Percentiles rank a stretch among this genome's conserved stretches.
These are phyloP conservation scores for Diplocarpon mali DNA, from an alignment of 2,329 filamentous ascomycete species.

Conservation along the genomic window DNA sequence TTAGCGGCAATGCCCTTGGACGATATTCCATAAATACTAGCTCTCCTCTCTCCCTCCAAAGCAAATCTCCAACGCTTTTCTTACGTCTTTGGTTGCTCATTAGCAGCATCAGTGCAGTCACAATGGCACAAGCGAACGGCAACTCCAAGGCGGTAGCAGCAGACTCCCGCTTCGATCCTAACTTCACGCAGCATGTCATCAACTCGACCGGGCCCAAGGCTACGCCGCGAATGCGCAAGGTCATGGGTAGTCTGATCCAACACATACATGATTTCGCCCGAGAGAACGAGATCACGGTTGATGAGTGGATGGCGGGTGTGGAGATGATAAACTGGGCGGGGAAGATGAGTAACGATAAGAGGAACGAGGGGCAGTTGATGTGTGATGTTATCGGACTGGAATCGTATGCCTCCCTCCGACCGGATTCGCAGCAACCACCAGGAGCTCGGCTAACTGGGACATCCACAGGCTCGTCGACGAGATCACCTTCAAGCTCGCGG, in stretches of 20 bases:
- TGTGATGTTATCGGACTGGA: constrained; percentile 54
- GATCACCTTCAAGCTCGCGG: constrained; percentile 21
- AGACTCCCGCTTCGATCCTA: constrained; percentile 37
- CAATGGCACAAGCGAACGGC: constrained; percentile 33
- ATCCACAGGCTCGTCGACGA: constrained; percentile 31
- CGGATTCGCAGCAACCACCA: no score
- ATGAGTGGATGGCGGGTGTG: constrained; percentile 47
- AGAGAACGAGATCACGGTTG: constrained; percentile 45
- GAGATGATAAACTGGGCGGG: constrained; percentile 49
- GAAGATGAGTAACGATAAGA: constrained; percentile 48
- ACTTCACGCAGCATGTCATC: constrained; percentile 51
- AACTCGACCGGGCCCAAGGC: constrained; percentile 50
- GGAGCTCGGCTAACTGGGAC: not conserved
- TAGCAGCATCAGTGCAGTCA: constrained; percentile 4
- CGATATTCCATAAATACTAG: constrained; percentile 1
- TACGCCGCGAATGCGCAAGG: constrained; percentile 42
- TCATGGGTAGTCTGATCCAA: constrained; percentile 41
- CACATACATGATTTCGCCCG: constrained; percentile 49
- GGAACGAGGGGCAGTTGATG: constrained; percentile 53
- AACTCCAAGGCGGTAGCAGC: constrained; percentile 35
- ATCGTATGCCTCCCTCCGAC: constrained; percentile 31
- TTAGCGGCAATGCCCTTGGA: not conserved
- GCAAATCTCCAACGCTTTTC: not conserved
- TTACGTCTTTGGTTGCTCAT: not conserved
- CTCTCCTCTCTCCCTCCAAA: not conserved